phyloP scores from a whole-genome alignment of 768 basidiomycete species.

The Phanerochaete carnosa region DNA sequence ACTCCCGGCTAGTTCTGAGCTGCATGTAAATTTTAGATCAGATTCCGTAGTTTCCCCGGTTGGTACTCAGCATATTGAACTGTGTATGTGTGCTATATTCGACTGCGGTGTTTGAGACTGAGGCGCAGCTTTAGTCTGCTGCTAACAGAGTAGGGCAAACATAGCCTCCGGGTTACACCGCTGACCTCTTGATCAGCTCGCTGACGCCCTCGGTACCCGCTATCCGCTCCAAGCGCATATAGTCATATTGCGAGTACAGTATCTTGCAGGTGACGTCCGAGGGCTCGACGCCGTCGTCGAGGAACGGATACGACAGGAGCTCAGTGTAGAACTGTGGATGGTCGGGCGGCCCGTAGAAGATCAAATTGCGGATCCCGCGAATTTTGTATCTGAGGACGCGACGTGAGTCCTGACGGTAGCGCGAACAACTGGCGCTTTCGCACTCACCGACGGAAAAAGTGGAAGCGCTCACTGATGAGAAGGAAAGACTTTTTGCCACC shows the following conservation, averaged over 20 bases:
- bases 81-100: too few relatives aligned
- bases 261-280: constrained; percentile 81
- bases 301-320: constrained; percentile 85
- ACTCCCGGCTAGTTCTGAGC: too few relatives aligned
- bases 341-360: constrained; percentile 92
- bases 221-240: constrained; percentile 84
- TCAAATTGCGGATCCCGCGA: constrained; percentile 85
- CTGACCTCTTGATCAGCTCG: constrained; percentile 24
- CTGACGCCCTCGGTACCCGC: constrained; percentile 44
- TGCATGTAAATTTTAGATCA: too few relatives aligned
- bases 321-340: constrained; percentile 93
- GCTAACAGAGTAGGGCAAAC: too few relatives aligned
- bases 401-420: not conserved
- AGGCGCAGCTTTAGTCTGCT: too few relatives aligned
- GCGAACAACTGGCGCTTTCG: not conserved
- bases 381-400: constrained; percentile 71
- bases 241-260: constrained; percentile 87
- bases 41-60: too few relatives aligned
- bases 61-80: too few relatives aligned
- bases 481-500: constrained; percentile 81
- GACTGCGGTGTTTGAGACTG: too few relatives aligned
- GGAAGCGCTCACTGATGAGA: constrained; percentile 95
- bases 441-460: constrained; percentile 84
- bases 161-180: too few relatives aligned
- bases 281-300: constrained; percentile 83